Evolutionary conservation across 495 filamentous ascomycete species (phyloP).

Genomic region (Trypethelium eluteriae): DNA sequence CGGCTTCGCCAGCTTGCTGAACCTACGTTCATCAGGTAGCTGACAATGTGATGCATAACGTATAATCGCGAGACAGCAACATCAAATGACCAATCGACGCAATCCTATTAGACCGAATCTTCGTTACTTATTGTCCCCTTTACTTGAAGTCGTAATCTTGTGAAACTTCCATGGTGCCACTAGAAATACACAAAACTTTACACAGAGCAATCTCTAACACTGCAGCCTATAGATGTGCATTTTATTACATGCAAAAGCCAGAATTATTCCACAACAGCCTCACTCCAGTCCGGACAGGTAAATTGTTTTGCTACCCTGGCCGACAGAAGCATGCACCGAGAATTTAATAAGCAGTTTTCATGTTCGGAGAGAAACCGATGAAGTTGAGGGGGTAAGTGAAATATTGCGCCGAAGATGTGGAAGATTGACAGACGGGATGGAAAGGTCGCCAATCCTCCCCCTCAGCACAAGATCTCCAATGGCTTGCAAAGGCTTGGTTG

Average conservation of each 20-base stretch:
- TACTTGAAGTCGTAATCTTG: neutral
- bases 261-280: neutral
- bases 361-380: neutral
- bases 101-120: too few species aligned
- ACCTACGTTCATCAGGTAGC: too few species aligned
- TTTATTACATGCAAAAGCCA: neutral
- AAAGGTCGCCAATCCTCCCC: neutral
- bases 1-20: too few species aligned
- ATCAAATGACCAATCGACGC: too few species aligned
- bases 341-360: neutral
- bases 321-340: neutral
- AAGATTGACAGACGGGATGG: neutral
- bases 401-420: neutral
- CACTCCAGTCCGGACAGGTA: neutral
- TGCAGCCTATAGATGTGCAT: neutral
- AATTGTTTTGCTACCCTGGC: neutral
- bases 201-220: neutral
- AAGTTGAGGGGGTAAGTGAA: neutral
- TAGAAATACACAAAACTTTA: constrained; percentile 1
- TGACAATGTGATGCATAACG: too few species aligned
- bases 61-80: too few species aligned
- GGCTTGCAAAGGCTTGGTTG: neutral
- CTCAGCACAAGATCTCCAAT: neutral
- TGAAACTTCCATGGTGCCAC: neutral
- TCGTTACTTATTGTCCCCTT: neutral